Evolutionary conservation across 805 yeast species (phyloP).

Genomic region (Wickerhamomyces bovis): DNA sequence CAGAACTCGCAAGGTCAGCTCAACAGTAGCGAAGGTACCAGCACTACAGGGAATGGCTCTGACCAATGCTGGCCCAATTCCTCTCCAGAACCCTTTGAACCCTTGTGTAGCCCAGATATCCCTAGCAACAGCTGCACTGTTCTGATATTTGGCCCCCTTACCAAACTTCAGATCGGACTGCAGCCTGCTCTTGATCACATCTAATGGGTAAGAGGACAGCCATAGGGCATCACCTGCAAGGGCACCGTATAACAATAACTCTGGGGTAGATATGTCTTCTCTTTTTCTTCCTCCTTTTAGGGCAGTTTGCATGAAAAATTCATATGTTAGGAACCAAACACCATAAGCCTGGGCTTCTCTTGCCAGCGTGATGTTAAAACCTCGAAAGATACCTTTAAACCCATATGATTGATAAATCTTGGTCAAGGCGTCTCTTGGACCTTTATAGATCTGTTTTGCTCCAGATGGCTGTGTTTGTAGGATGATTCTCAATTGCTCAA

Average conservation of each 20-base stretch:
- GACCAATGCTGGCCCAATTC: constrained; percentile 50
- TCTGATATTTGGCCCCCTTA: constrained; percentile 34
- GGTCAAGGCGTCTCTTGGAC: constrained; percentile 76
- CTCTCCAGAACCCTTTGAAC: constrained; percentile 53
- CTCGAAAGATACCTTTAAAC: constrained; percentile 71
- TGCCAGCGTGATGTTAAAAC: constrained; percentile 71
- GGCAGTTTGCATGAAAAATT: constrained; percentile 64
- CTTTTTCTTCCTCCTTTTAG: constrained; percentile 35
- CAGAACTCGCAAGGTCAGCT: constrained; percentile 46
- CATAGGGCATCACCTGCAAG: constrained; percentile 86
- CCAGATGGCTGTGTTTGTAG: constrained; percentile 69
- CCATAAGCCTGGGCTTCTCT: constrained; percentile 91
- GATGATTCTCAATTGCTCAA: constrained; percentile 90
- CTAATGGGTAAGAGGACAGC: constrained; percentile 82
- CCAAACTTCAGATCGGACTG: constrained; percentile 58
- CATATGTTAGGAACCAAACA: constrained; percentile 83
- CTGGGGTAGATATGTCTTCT: constrained; percentile 77
- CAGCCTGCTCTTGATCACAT: constrained; percentile 82
- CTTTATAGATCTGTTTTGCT: constrained; percentile 40
- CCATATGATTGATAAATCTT: constrained; percentile 79
- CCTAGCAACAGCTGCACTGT: constrained; percentile 33
- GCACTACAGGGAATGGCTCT: constrained; percentile 66
- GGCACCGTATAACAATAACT: constrained; percentile 82
- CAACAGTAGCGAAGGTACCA: constrained; percentile 75
- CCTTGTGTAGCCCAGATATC: constrained; percentile 33